Percentiles rank a stretch among this genome's conserved stretches.
phyloP scores from a whole-genome alignment of 805 yeast species.

The Ogataea pignaliae region DNA sequence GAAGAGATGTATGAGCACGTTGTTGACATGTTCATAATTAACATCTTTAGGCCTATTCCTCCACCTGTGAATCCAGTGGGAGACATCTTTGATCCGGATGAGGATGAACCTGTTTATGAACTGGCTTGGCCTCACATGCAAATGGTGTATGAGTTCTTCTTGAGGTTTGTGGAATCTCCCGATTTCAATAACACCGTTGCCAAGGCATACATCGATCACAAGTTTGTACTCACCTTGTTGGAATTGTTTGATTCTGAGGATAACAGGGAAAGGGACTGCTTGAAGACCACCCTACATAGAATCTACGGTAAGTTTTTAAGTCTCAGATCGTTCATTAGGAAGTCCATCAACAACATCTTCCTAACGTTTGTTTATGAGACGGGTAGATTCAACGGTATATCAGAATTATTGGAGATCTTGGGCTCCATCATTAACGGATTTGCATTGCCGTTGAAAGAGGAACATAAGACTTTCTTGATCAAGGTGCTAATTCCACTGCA shows the following conservation, averaged over 20 bases:
- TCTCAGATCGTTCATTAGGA: constrained; percentile 84
- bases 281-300: constrained; percentile 92
- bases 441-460: constrained; percentile 95
- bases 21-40: constrained; percentile 82
- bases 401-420: constrained; percentile 88
- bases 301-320: constrained; percentile 93
- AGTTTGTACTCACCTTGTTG: constrained; percentile 71
- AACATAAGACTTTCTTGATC: constrained; percentile 85
- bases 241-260: constrained; percentile 96
- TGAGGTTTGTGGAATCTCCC: constrained; percentile 88
- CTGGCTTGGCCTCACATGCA: constrained; percentile 99
- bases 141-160: constrained; percentile 88
- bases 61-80: constrained; percentile 98
- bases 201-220: constrained; percentile 89
- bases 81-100: constrained; percentile 95
- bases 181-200: constrained; percentile 93
- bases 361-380: constrained; percentile 93
- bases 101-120: constrained; percentile 95
- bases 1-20: constrained; percentile 89
- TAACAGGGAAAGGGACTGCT: constrained; percentile 91
- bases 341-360: constrained; percentile 88
- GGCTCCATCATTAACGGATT: constrained; percentile 97
- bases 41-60: constrained; percentile 92
- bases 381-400: constrained; percentile 91
- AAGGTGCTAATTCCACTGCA: constrained; percentile 89